phyloP scores from a whole-genome alignment of 169 alveolate species.

The Cryptosporidium bovis region DNA sequence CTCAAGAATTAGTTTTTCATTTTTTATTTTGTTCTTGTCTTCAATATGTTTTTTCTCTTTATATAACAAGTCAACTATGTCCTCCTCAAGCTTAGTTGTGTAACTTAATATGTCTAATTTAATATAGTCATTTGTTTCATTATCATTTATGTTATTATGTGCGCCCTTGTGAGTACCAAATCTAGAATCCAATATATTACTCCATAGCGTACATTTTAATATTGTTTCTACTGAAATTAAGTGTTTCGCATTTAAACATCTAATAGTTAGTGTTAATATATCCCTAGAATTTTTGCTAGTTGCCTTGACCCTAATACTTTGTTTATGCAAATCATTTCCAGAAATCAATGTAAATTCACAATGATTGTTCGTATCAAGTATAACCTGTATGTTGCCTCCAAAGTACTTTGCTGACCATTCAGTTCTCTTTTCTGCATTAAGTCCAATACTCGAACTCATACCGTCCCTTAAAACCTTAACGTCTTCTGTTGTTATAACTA shows the following conservation, averaged over 20 bases:
- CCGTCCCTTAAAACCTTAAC: slow-evolving; percentile 58
- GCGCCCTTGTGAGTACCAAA: neutral
- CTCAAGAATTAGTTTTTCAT: slow-evolving; percentile 27
- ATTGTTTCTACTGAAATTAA: slow-evolving; percentile 22
- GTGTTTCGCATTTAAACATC: slow-evolving; percentile 47
- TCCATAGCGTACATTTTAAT: slow-evolving; percentile 9
- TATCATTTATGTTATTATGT: neutral
- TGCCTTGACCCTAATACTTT: slow-evolving; percentile 11
- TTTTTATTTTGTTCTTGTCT: slow-evolving; percentile 17
- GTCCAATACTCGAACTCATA: neutral
- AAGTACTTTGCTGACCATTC: slow-evolving; percentile 74
- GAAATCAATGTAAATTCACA: slow-evolving; percentile 28
- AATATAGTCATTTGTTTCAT: neutral
- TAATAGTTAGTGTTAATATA: slow-evolving; percentile 38
- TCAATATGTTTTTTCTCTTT: neutral
- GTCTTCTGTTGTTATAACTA: slow-evolving; percentile 50
- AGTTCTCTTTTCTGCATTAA: slow-evolving; percentile 18
- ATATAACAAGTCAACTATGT: neutral
- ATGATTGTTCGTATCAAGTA: neutral
- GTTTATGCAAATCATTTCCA: slow-evolving; percentile 59
- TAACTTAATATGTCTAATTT: slow-evolving; percentile 19
- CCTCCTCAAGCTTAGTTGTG: slow-evolving; percentile 27
- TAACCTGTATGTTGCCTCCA: slow-evolving; percentile 53
- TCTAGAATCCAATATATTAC: no score
- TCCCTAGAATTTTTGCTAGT: slow-evolving; percentile 64